phyloP scores from a whole-genome alignment of 768 basidiomycete genomes.

The Serendipita vermifera region DNA sequence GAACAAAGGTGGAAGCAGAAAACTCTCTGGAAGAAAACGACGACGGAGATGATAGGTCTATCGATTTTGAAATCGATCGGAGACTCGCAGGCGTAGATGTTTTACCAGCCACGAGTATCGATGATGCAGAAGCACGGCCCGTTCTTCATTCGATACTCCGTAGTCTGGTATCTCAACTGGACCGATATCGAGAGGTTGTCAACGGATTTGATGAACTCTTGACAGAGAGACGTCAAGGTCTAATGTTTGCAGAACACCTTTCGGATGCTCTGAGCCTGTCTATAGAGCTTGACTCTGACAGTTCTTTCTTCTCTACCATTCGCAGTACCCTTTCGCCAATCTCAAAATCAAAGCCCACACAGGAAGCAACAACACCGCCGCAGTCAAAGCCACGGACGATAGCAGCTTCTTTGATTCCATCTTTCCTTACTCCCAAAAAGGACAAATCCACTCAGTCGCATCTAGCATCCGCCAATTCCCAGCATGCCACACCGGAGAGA shows the following conservation, averaged over 20 bases:
- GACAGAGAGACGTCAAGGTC: conserved; percentile 71
- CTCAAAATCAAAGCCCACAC: conserved; percentile 20
- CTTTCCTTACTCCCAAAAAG: conserved; percentile 69
- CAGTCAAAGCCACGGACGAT: conserved; percentile 22
- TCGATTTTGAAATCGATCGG: conserved; percentile 62
- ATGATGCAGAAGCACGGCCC: conserved; percentile 54
- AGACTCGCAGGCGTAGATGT: conserved; percentile 44
- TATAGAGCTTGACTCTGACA: conserved; percentile 44
- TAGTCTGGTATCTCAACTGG: conserved; percentile 67
- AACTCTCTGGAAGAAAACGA: conserved; percentile 24
- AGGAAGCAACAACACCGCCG: conserved; percentile 25
- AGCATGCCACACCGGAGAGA: conserved; percentile 33
- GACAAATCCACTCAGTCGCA: conserved; percentile 27
- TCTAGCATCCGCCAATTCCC: conserved; percentile 22
- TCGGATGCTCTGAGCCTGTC: conserved; percentile 73
- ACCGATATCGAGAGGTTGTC: conserved; percentile 61
- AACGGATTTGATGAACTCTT: conserved; percentile 76
- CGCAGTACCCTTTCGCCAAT: conserved; percentile 18
- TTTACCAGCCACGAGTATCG: conserved; percentile 54
- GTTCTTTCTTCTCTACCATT: conserved; percentile 18
- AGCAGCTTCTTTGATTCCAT: conserved; percentile 29
- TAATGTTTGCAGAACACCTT: conserved; percentile 84
- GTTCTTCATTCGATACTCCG: conserved; percentile 71
- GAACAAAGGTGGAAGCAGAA: conserved; percentile 14
- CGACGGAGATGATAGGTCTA: conserved; percentile 67